Evolutionary conservation across 2,329 filamentous ascomycete genomes (phyloP).

Genomic region (Fusarium newnesense): DNA sequence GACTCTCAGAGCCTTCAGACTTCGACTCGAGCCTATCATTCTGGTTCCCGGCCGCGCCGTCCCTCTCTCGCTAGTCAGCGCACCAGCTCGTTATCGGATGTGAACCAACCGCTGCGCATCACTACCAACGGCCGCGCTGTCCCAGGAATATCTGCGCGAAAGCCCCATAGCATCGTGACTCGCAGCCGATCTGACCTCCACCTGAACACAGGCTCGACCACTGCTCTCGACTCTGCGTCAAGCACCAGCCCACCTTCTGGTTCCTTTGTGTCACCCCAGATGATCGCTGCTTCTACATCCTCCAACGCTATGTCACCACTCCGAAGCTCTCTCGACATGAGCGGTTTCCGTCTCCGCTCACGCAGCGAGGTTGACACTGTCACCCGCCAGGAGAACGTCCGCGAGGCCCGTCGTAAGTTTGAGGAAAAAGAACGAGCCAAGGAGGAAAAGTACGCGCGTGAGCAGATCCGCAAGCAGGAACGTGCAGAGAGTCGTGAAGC

Average conservation of each 20-base stretch:
- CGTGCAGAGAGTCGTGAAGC: slow-evolving; percentile 68
- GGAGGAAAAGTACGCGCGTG: slow-evolving; percentile 70
- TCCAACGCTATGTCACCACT: slow-evolving; percentile 61
- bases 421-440: slow-evolving; percentile 70
- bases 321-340: slow-evolving; percentile 67
- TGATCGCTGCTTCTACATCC: slow-evolving; percentile 41
- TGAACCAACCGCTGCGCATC: slow-evolving; percentile 43
- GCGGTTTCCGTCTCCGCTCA: slow-evolving; percentile 68
- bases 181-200: slow-evolving; percentile 62
- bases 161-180: slow-evolving; percentile 48
- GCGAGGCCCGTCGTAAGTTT: slow-evolving; percentile 70
- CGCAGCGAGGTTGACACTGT: slow-evolving; percentile 68
- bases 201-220: slow-evolving; percentile 45
- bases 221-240: slow-evolving; percentile 40
- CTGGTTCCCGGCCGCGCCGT: slow-evolving; percentile 41
- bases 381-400: slow-evolving; percentile 66
- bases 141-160: slow-evolving; percentile 51
- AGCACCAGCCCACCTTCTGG: slow-evolving; percentile 44
- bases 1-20: slow-evolving; percentile 37
- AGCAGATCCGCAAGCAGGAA: slow-evolving; percentile 67
- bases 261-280: slow-evolving; percentile 41
- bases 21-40: slow-evolving; percentile 34
- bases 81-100: slow-evolving; percentile 50
- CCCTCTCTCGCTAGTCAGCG: slow-evolving; percentile 49
- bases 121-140: slow-evolving; percentile 44